Evolutionary conservation across 2,329 filamentous ascomycete species (phyloP).

Genomic region (Volutella citrinella): DNA sequence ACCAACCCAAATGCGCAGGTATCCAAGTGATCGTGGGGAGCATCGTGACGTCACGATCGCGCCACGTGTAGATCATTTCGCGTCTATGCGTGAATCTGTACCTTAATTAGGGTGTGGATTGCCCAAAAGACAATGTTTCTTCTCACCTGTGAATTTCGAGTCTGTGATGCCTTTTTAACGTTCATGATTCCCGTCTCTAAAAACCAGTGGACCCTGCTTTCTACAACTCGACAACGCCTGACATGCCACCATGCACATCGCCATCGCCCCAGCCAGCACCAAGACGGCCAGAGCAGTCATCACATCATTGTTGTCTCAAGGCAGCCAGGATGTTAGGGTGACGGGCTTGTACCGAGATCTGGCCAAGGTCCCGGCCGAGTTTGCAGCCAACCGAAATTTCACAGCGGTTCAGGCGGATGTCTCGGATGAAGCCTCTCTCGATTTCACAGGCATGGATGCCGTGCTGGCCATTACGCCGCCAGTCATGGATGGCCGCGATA

Average conservation of each 20-base stretch:
- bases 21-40: too few species aligned
- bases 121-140: too few species aligned
- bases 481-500: constrained; percentile 20
- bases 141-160: too few species aligned
- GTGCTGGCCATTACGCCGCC: constrained; percentile 33
- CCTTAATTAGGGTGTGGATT: too few species aligned
- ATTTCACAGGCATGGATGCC: constrained; percentile 28
- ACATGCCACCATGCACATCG: constrained; percentile 15
- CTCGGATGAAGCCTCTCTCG: constrained; percentile 24
- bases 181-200: too few species aligned
- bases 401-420: constrained; percentile 27
- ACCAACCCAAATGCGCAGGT: too few species aligned
- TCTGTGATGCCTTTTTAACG: too few species aligned
- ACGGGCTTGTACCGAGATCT: constrained; percentile 29
- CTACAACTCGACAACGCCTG: too few species aligned
- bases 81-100: too few species aligned
- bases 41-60: too few species aligned
- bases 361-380: constrained; percentile 25
- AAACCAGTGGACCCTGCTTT: too few species aligned
- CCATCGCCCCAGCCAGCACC: constrained; percentile 31
- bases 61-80: too few species aligned
- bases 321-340: constrained; percentile 10
- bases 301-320: constrained; percentile 21
- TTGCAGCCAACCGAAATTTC: constrained; percentile 23
- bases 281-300: constrained; percentile 30